Percentiles rank a stretch among this genome's conserved stretches.
Evolutionary conservation across 768 basidiomycete genomes (phyloP).

Genomic region (Leccinum aurantiacum): DNA sequence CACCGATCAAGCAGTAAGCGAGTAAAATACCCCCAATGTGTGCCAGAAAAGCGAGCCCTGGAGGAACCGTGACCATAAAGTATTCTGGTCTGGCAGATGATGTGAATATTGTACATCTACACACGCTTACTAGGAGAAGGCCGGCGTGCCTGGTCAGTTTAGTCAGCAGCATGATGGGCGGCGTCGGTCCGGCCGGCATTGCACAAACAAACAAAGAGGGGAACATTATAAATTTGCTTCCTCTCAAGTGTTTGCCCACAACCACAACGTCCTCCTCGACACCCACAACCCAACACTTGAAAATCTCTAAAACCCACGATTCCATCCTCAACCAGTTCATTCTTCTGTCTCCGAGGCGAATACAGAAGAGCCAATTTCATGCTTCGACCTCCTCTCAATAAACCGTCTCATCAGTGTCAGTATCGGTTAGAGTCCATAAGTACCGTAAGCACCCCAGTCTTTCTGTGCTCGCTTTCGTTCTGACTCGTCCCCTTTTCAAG

Average conservation of each 20-base stretch:
- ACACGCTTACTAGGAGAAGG: no score
- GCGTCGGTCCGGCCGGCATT: conserved; percentile 1
- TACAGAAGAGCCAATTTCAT: conserved; percentile 58
- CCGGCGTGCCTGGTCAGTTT: no score
- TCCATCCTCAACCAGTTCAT: conserved; percentile 24
- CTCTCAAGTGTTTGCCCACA: background rate
- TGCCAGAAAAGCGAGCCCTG: conserved; percentile 16
- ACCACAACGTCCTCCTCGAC: background rate
- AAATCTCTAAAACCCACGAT: conserved; percentile 25
- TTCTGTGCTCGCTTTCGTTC: background rate
- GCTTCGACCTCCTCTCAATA: conserved; percentile 86
- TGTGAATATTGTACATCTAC: no score
- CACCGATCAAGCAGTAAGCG: conserved; percentile 2
- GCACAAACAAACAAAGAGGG: conserved; percentile 27
- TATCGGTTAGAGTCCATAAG: conserved; percentile 51
- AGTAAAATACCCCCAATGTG: background rate
- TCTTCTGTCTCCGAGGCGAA: conserved; percentile 34
- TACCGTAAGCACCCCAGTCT: conserved; percentile 42
- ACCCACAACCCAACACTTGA: conserved; percentile 9
- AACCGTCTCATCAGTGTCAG: conserved; percentile 62
- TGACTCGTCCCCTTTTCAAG: conserved; percentile 33
- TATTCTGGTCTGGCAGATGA: no score
- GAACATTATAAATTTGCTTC: conserved; percentile 27
- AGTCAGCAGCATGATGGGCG: no score
- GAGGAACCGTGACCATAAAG: conserved; percentile 11